Base-by-base conservation (phyloP, 2,329 filamentous ascomycete genomes). In the Sporothrix curviconia region DNA sequence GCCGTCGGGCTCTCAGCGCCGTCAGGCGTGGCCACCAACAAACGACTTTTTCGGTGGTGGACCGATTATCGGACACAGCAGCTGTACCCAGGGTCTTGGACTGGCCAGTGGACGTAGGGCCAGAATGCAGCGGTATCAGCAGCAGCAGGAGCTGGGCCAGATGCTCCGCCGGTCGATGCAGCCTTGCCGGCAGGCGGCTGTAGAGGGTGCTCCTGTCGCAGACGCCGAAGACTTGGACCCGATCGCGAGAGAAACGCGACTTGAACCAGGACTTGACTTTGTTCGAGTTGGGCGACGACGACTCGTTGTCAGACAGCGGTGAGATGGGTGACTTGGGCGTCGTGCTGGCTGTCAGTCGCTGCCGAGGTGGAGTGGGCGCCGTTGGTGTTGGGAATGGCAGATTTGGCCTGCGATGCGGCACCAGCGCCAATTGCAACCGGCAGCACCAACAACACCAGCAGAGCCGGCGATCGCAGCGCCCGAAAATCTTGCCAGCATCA, bases 231-330 rank as follows among this genome's bases (percentile, higher is more conserved):
- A 68, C 56, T 63, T 66, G 8, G 68, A 62, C 0, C n/a, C 68
- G 64, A 0, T 67, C 65, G 7, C 71, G 69, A 3, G 66, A 58
- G 57, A 78, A 72, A 39, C 70, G 74, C 9, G 67, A 71, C 63
- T 73, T 74, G 14, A 79, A 65, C 76, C 76, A 79, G 40, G 66
- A 70, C 58, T 69, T 74, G 28, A 75, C 68, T 46, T 70, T 71
- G 25, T 56, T 58, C 7, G 64, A 64, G 7, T 67, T 67, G 0
- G 66, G 66, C 14, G 57, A 46, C 7, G 60, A 55, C 12, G 59
- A 63, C 43, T 55, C 63, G 17, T 57, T 49, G 25, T 61, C 60
- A 7, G 60, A 58, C 3, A 47, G 49, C 12, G 60, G 58, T 11
- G 63, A 64, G 11, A 50, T 22, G 2, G 55, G 55, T 19, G 59